Base-by-base conservation (phyloP, 2,329 filamentous ascomycete genomes). In the Penicillium sp. region DNA sequence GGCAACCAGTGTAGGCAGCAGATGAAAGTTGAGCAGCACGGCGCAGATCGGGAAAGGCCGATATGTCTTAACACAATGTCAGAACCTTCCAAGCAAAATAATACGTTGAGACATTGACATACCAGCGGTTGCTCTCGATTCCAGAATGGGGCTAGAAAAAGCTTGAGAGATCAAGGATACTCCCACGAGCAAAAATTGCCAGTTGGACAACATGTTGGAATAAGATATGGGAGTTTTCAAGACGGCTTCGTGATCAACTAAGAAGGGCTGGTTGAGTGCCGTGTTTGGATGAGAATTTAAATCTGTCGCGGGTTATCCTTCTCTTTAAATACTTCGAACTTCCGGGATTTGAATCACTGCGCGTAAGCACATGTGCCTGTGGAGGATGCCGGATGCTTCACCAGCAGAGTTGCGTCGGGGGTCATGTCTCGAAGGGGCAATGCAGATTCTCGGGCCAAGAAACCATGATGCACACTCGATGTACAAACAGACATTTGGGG, bases 1-100 rank as follows among this genome's bases (percentile, higher is more conserved):
- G 44, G 39, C 67, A 70, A 36, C 62, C 67, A 3, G 57, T 65
- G 44, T 70, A 69, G 1, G 66, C 65, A 36, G 66, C 67, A 7
- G 67, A 70, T 8, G 67, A 66, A 11, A 70, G 59, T 26, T 69
- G 41, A n/a, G 67, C 67, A 3, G 67, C 61, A 34, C 67, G 60
- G 9, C 61, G 61, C 18, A 70, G 53, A 30, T 61, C 58, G 11
- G 55, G 8, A 18, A 59, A 68, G 8, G 58, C 59, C 32, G 53
- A 42, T 9, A 59, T 8, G 34, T 60, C 66, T 67, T 42, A 4
- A 45, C 6, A 40, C 2, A 8, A 35, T 11, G 38, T 53, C 34
- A 51, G 16, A 10, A 8, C 3, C 26, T 9, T 14, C 3, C 13
- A 2, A 23, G 13, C 23, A 7, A 27, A 3, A 38, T 13, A 18